Base-by-base conservation (phyloP, 208 protist genomes). In the Leishmania aethiopica region DNA sequence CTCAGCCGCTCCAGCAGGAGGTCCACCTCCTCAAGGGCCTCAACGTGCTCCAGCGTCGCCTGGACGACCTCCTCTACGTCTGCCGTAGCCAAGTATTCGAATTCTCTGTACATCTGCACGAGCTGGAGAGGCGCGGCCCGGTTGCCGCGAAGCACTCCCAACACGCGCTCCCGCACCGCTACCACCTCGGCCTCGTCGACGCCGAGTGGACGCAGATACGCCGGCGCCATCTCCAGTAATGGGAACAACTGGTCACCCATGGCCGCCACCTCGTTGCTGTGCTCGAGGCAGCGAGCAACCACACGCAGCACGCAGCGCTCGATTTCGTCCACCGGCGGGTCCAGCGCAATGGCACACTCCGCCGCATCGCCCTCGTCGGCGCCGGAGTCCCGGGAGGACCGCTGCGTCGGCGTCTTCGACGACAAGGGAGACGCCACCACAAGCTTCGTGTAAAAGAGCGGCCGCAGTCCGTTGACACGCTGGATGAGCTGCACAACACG, bases 191-290 rank as follows among this genome's bases (percentile, higher is more conserved):
- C 88, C 77, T 97, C 93, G 35, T 85, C 77, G 25, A 77, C 84
- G 59, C 83, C 69, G 69, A 97, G 84, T 19, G 89, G 90, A 15
- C 62, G 64, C 75, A 97, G 86, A 37, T 86, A 86, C 77, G 86
- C 70, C n/a, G 87, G 87, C 22, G 60, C 77, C 69, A 99, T 70
- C 78, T 91, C 88, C 37, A 99, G 86, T 67, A 99, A 78, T 1
- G 97, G 97, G 75, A 99, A 98, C 7, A 99, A 86, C 87, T 98
- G 94, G 79, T 98, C 95, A 22, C 97, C 97, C 89, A 99, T 95
- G 57, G 89, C 95, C 11, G 80, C 66, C 15, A 99, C 89, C 67
- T 83, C 82, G 79, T 91, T 83, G n/a, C 85, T 90, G 83, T 96
- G 90, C 45, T 84, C 86, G 79, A 98, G 96, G 80, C 96, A 97